phyloP scores from a whole-genome alignment of 306 rosid genomes.

The Pterocarpus macrocarpus region DNA sequence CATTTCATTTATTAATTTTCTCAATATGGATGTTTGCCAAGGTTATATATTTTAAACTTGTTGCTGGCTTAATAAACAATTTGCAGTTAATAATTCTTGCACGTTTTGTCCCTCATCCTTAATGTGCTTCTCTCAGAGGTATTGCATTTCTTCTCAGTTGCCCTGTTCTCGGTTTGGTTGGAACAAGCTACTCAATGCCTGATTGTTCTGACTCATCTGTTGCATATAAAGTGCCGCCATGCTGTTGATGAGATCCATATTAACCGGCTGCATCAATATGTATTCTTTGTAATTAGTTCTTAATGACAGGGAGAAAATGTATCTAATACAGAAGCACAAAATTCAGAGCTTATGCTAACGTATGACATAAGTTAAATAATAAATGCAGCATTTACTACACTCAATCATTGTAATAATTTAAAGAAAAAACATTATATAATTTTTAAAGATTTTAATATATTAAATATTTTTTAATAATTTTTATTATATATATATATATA shows the following conservation, averaged over 20 bases:
- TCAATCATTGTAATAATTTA: not conserved
- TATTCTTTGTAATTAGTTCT: slow-evolving; percentile 1
- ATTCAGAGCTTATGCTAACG: too few species aligned
- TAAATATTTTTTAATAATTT: too few species aligned
- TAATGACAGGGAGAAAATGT: not conserved
- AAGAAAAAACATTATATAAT: too few species aligned
- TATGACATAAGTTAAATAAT: too few species aligned
- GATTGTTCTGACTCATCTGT: slow-evolving; percentile 50
- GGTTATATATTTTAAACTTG: not conserved
- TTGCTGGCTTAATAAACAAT: not conserved
- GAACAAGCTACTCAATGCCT: slow-evolving; percentile 36
- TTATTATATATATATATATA: too few species aligned
- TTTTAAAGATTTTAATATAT: too few species aligned
- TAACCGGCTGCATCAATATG: slow-evolving; percentile 55
- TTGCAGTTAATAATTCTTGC: not conserved
- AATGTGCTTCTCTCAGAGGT: slow-evolving; percentile 20
- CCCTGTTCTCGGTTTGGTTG: slow-evolving; percentile 45
- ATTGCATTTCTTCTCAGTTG: slow-evolving; percentile 26
- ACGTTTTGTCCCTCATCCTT: slow-evolving; percentile 6
- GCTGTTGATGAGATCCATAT: slow-evolving; percentile 63
- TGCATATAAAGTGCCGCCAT: slow-evolving; percentile 61
- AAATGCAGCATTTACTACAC: too few species aligned
- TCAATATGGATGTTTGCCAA: not conserved
- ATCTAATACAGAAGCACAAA: too few species aligned
- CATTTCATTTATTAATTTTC: not conserved